Percentiles rank a stretch among this genome's conserved stretches.
Conservation (phyloP, 164 flowering plant species). For the Macadamia integrifolia region DNA sequence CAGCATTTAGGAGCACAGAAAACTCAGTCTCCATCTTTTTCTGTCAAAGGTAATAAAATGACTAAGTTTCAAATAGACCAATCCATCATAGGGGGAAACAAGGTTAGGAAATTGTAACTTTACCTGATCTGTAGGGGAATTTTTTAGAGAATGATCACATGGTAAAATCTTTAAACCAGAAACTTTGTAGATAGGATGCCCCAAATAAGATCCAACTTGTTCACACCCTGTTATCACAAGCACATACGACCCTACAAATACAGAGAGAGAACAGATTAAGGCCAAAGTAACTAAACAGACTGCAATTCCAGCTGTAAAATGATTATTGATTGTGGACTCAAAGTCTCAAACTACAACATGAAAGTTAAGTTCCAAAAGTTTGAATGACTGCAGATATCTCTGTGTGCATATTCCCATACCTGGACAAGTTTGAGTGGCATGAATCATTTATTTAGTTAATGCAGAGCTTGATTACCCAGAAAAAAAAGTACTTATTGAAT, state of each 20-base stretch:
- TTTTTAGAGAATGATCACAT: conserved; percentile 68
- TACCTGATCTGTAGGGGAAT: conserved; percentile 76
- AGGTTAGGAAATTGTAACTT: neutral
- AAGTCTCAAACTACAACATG: neutral
- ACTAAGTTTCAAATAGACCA: conserved; percentile 6
- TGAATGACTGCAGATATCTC: no score
- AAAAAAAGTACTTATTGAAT: no score
- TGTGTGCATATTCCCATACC: no score
- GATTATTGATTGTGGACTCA: no score
- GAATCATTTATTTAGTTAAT: no score
- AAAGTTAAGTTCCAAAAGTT: neutral
- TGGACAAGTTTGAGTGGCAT: no score
- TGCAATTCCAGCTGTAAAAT: neutral
- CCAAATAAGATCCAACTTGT: conserved; percentile 84
- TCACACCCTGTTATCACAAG: conserved; percentile 71
- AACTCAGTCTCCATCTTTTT: conserved; percentile 88
- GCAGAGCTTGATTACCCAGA: no score
- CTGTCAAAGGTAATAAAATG: conserved; percentile 38
- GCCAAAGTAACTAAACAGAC: neutral
- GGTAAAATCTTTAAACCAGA: conserved; percentile 72
- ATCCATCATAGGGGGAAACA: neutral
- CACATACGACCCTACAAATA: conserved; percentile 64
- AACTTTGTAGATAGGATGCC: conserved; percentile 77
- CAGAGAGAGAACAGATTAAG: conserved; percentile 8
- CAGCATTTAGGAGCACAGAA: conserved; percentile 62